Base-by-base conservation (phyloP, 306 rosid genomes). In the Quercus dentata region DNA sequence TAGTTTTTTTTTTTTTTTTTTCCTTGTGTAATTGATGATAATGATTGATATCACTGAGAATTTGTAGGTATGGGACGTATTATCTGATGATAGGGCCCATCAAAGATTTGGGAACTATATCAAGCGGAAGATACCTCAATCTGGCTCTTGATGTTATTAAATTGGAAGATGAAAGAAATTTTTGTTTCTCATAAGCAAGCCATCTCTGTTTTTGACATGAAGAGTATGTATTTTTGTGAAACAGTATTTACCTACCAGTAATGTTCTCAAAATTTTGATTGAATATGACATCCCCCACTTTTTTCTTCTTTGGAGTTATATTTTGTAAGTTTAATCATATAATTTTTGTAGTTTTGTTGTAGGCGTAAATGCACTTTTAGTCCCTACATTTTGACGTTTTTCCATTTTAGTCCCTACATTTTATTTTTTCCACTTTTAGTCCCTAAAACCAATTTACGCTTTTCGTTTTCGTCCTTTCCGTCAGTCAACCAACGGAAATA, bases 51-150 rank as follows among this genome's bases (percentile, higher is more conserved):
- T 55, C 19, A 38, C 56, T 78, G 35, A 80, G 64, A 77, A 82
- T 78, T 81, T 83, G 81, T 76, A 92, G 97, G 81, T 92, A 10
- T 91, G 97, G 97, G 91, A 92, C 79, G 85, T 95, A 12, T 78
- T 79, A 52, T 74, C 91, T 15, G 95, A 89, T 62, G 74, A 91
- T 38, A 88, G 79, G 10, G 76, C 90, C 69, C 76, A 91, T 54
- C 87, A 75, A 61, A 89, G 84, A 84, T 94, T 84, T 33, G 86
- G 81, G 58, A 83, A 72, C n/a, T 76, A 69, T 79, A 80, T 27
- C 71, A 83, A 70, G 76, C 74, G 5, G 84, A 94, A 71, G 76
- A 74, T 25, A 83, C 71, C 87, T 58, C 83, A 73, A 56, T 27
- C 88, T 67, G 83, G 25, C 28, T 54, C 84, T 33, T 86, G 83